Evolutionary conservation across 371 early-diverging fungal species (phyloP), one percentile per base, ranked within the genome.

Genomic region (Dinochytrium kinnereticum): DNA sequence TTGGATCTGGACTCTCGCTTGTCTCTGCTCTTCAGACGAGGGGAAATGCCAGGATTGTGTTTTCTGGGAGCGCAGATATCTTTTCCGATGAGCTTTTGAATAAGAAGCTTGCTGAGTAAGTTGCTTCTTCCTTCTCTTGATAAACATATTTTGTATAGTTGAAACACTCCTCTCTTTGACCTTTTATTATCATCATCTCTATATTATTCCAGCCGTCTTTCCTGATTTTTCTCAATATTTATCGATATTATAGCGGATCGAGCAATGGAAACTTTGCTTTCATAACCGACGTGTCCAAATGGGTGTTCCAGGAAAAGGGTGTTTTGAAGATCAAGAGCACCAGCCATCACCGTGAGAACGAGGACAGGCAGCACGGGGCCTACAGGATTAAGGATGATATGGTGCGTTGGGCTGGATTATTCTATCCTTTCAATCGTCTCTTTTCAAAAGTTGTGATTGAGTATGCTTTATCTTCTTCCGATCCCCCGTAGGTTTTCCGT

Each of bases 241-340:
- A 19, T 19, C 44, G 7, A 13, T 44, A 19, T 40, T 51, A 10
- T 51, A 70, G 69, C 1, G 68, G 49, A 65, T 53, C 73, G 1
- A 79, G 77, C 61, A 86, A 88, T 24, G 92, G 91, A 59, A 98
- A 98, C 80, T 78, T 74, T 65, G 85, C 77, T 24, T 95, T 98
- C 70, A 84, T 87, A 0, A 75, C 72, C 13, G 93, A 94, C 59
- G 68, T 98, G 44, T 79, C 86, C 49, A 87, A 93, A 76, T 98
- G 98, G 98, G 88, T 90, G 5, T 93, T 97, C 84, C 95, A 95
- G 80, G 96, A 97, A 79, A 93, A 90, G 84, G 86, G 92, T n/a
- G 96, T 94, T 10, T 81, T 98, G 38, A 90, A 90, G 71, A 87
- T 91, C 10, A 78, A 80, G 10, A 72, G 79, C 0, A 82, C 87